Conservation (phyloP, 495 filamentous ascomycete species). For the Glonium stellatum region DNA sequence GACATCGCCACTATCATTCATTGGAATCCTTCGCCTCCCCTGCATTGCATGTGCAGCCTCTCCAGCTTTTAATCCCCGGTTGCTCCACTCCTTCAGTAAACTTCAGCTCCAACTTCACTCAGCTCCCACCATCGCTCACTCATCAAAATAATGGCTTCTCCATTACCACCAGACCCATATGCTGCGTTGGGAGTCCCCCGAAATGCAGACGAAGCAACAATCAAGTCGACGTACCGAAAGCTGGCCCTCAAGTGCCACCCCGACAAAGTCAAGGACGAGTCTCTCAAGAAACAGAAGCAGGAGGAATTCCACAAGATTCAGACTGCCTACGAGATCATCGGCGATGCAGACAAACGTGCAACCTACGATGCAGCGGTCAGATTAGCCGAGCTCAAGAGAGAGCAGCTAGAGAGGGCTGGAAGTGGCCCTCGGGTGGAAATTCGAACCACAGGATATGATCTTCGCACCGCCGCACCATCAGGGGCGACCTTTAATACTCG, state of each 20-base stretch:
- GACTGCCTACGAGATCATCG: slow-evolving; percentile 85
- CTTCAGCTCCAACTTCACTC: neutral
- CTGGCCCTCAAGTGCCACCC: slow-evolving; percentile 90
- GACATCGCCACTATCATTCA: neutral
- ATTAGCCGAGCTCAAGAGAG: slow-evolving; percentile 52
- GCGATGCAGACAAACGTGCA: slow-evolving; percentile 61
- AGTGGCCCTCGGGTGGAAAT: slow-evolving; percentile 28
- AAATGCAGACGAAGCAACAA: slow-evolving; percentile 63
- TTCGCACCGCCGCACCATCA: slow-evolving; percentile 18
- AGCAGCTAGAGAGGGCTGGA: slow-evolving; percentile 43
- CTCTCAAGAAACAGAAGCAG: slow-evolving; percentile 58
- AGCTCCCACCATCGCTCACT: neutral
- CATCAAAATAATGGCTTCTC: slow-evolving; percentile 49
- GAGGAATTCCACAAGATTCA: slow-evolving; percentile 91
- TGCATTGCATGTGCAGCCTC: slow-evolving; percentile 15
- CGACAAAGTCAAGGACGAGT: slow-evolving; percentile 82
- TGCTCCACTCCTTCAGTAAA: neutral
- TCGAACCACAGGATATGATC: slow-evolving; percentile 25
- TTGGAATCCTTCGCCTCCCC: neutral
- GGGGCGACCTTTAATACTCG: slow-evolving; percentile 14
- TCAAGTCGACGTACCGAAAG: slow-evolving; percentile 81
- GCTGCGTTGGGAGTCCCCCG: slow-evolving; percentile 67
- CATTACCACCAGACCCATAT: slow-evolving; percentile 76
- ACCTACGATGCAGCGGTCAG: slow-evolving; percentile 73
- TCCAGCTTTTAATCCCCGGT: neutral